These are phyloP conservation scores for Desmodesmus armatus DNA, from an alignment of 139 green algal genomes.

Conservation along the genomic window DNA sequence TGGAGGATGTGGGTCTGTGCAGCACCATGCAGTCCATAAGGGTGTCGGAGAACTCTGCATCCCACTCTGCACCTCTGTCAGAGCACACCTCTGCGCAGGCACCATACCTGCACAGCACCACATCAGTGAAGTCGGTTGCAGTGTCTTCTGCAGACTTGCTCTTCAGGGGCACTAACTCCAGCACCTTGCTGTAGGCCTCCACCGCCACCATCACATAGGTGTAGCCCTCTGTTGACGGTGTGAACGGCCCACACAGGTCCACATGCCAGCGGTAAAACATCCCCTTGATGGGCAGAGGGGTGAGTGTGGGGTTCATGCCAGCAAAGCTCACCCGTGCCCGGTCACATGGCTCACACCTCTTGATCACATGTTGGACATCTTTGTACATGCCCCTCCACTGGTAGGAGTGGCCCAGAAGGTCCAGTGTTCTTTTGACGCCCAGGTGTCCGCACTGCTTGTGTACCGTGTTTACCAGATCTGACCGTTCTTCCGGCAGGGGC, in stretches of 20 bases:
- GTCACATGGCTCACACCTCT: background rate
- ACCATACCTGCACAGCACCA: slow-evolving; percentile 21
- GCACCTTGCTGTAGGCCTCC: slow-evolving; percentile 49
- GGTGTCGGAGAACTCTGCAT: background rate
- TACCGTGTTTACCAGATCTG: background rate
- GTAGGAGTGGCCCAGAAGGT: background rate
- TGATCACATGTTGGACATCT: background rate
- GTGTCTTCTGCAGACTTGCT: slow-evolving; percentile 15
- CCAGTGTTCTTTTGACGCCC: background rate
- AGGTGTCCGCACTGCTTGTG: slow-evolving; percentile 30
- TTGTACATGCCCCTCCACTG: slow-evolving; percentile 28
- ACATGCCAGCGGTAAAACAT: slow-evolving; percentile 46
- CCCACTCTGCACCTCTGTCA: background rate
- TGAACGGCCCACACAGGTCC: slow-evolving; percentile 25
- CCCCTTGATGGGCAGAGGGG: slow-evolving; percentile 33
- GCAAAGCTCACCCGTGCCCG: background rate
- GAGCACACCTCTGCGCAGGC: background rate
- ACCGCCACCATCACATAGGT: slow-evolving; percentile 52
- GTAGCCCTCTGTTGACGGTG: background rate
- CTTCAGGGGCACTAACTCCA: slow-evolving; percentile 41
- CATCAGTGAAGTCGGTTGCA: slow-evolving; percentile 47
- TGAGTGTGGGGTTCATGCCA: background rate
- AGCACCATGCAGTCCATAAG: too few relatives aligned
- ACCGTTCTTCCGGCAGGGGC: background rate
- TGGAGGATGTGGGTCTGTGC: slow-evolving; percentile 42